Base-by-base conservation (phyloP, 306 rosid genomes). In the Castanopsis chinensis region DNA sequence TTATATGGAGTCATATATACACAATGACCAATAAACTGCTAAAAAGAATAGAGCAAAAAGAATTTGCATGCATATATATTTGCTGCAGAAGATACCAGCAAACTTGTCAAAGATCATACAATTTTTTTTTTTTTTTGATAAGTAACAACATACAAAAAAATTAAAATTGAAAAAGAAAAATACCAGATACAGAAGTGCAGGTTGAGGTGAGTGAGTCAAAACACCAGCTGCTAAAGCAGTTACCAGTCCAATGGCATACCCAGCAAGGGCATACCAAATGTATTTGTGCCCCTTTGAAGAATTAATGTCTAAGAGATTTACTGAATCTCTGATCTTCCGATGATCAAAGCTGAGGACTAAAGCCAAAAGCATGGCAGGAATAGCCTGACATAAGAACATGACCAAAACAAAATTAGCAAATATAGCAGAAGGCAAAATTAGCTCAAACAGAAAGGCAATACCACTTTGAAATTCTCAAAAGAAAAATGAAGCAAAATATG, bases 171-270 rank as follows among this genome's bases (percentile, higher is more conserved):
- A 35, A 51, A 61, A 49, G 76, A 21, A 75, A 54, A 70, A 71
- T 96, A 96, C 98, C 96, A 93, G 90, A 91, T 96, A 96, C 32
- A 93, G 92, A 53, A 96, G 97, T 17, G 98, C 98, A 13, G 99
- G 99, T 82, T 96, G 99, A 76, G 99, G 99, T 32, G 96, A 88
- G 77, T 87, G 93, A 35, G 98, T 96, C 87, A 96, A 86, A 81
- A 93, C 86, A 64, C 98, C 98, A 70, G 98, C 98, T 28, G 98
- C 92, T 87, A 96, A 82, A 88, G 99, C 99, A 41, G 87, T 79
- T 53, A 96, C 84, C 76, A 96, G 88, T 49, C 99, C 98, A 41
- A 96, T 76, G 75, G 99, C 98, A 86, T 96, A 96, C 56, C 99
- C 99, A 83, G 94, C 92, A 73, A 96, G 90, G 45, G 99, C 98